These are phyloP conservation scores for Monosporascus sp. DNA, from an alignment of 2,329 filamentous ascomycete genomes.

Conservation along the genomic window DNA sequence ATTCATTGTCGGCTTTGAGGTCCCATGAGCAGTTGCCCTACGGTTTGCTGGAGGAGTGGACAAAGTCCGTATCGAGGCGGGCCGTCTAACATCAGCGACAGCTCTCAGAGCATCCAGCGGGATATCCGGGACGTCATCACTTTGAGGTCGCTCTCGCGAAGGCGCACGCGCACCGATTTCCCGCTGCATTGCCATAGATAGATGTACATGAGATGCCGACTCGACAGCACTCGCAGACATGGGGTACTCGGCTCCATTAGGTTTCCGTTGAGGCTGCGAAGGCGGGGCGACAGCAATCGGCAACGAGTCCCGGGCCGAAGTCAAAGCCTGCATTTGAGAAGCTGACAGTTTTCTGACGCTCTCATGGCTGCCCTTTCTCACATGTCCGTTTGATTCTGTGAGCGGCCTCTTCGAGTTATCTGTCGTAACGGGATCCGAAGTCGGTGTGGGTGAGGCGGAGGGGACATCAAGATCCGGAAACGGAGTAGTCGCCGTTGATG, in stretches of 20 bases:
- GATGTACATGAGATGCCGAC: constrained; percentile 22
- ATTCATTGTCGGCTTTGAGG: constrained; percentile 24
- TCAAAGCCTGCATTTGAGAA: constrained; percentile 53
- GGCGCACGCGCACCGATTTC: constrained; percentile 14
- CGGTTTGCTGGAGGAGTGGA: constrained; percentile 49
- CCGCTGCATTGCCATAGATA: constrained; percentile 29
- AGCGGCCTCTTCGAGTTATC: constrained; percentile 8
- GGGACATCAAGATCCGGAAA: neutral
- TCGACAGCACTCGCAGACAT: constrained; percentile 33
- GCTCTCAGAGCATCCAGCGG: constrained; percentile 9
- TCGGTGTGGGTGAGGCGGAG: neutral
- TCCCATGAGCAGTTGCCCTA: constrained; percentile 22
- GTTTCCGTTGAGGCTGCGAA: constrained; percentile 15
- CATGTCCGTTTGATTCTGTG: constrained; percentile 12
- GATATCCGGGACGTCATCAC: constrained; percentile 10
- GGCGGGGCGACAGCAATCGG: constrained; percentile 42
- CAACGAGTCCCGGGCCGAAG: constrained; percentile 51
- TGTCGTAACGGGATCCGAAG: neutral
- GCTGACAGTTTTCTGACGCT: constrained; percentile 50
- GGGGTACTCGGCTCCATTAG: constrained; percentile 29
- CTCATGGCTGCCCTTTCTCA: constrained; percentile 30
- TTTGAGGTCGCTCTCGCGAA: constrained; percentile 10
- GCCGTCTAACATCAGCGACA: constrained; percentile 27
- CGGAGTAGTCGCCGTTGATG: neutral
- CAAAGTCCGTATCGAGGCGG: constrained; percentile 36